Evolutionary conservation across 768 basidiomycete genomes (phyloP).

Genomic region (Pulveroboletus sp.): DNA sequence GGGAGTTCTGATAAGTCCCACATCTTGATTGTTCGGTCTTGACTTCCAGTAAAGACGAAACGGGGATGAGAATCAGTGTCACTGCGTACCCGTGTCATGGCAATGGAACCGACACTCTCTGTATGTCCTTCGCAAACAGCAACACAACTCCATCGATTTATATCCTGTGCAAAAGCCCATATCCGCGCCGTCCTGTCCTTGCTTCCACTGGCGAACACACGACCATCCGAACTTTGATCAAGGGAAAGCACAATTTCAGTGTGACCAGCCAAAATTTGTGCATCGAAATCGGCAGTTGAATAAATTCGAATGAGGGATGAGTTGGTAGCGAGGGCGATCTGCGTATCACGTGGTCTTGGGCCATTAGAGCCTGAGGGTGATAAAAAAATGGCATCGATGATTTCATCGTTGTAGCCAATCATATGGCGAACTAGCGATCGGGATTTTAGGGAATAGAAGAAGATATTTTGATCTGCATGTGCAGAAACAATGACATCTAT

Average conservation of each 20-base stretch:
- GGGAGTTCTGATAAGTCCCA: constrained; percentile 80
- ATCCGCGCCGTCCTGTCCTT: constrained; percentile 88
- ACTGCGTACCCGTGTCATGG: constrained; percentile 57
- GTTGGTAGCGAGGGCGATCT: constrained; percentile 95
- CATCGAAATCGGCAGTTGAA: constrained; percentile 70
- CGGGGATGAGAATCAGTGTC: constrained; percentile 32
- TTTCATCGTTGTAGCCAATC: constrained; percentile 97
- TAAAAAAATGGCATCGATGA: constrained; percentile 86
- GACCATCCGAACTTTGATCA: constrained; percentile 63
- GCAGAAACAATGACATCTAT: constrained; percentile 71
- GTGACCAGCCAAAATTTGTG: constrained; percentile 85
- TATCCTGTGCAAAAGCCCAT: constrained; percentile 52
- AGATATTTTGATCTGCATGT: constrained; percentile 96
- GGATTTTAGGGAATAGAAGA: constrained; percentile 80
- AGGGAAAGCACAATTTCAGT: constrained; percentile 88
- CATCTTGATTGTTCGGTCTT: constrained; percentile 97
- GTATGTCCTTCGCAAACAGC: constrained; percentile 92
- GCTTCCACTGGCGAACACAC: constrained; percentile 84
- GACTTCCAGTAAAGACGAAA: constrained; percentile 93
- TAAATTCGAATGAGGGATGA: constrained; percentile 94
- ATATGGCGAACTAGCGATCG: constrained; percentile 71
- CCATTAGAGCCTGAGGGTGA: constrained; percentile 36
- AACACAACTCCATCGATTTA: constrained; percentile 55
- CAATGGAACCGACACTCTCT: constrained; percentile 89
- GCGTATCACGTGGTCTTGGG: constrained; percentile 48